Conservation (phyloP, 768 basidiomycete genomes). For the Boletus patriciae region DNA sequence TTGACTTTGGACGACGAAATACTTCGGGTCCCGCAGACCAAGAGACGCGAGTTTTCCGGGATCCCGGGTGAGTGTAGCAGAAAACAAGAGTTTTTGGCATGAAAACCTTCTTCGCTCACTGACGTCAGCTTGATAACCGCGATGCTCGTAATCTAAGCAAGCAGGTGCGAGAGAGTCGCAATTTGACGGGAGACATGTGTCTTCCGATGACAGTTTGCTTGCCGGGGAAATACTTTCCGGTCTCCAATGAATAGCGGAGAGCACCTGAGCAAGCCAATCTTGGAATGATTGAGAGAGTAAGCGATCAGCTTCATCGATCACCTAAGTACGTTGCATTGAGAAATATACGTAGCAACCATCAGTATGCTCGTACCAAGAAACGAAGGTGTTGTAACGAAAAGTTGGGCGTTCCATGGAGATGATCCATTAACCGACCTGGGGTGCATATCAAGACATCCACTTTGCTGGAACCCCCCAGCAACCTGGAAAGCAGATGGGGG, state of each 20-base stretch:
- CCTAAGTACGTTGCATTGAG: constrained; percentile 44
- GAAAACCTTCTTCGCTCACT: constrained; percentile 60
- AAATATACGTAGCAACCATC: not conserved
- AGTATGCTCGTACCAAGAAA: constrained; percentile 69
- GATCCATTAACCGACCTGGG: constrained; percentile 93
- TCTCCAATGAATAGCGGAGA: constrained; percentile 65
- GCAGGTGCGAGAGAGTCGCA: constrained; percentile 60
- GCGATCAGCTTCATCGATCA: constrained; percentile 98
- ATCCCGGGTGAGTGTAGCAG: constrained; percentile 92
- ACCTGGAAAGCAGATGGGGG: constrained; percentile 37
- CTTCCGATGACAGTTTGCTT: constrained; percentile 4
- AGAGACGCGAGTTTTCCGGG: constrained; percentile 90
- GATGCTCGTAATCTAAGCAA: constrained; percentile 38
- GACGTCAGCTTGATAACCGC: constrained; percentile 44
- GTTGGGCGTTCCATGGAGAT: constrained; percentile 81
- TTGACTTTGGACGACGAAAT: constrained; percentile 75
- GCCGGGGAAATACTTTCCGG: not conserved
- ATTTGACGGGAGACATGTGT: not conserved
- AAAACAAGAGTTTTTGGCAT: constrained; percentile 95
- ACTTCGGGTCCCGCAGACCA: constrained; percentile 75
- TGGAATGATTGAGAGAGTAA: constrained; percentile 94
- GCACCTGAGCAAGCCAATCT: constrained; percentile 86
- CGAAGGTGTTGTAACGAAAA: constrained; percentile 93
- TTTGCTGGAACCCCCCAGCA: constrained; percentile 85
- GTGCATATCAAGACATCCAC: constrained; percentile 95